Evolutionary conservation across 768 basidiomycete species (phyloP), one percentile per base, ranked within the genome.

Genomic region (Psilocybe azurescens): DNA sequence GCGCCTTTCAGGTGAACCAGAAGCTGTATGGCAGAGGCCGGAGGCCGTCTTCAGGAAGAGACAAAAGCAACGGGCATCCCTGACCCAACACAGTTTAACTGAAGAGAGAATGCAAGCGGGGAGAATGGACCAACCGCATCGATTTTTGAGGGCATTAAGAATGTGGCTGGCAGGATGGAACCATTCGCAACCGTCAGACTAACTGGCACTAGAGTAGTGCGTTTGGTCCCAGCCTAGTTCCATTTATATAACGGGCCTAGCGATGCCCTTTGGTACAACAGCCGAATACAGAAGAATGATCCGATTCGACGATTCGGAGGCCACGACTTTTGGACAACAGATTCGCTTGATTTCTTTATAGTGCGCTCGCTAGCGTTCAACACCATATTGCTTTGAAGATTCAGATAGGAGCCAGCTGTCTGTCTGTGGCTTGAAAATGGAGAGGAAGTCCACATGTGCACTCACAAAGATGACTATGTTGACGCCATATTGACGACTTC

Each of bases 131-230:
- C 33, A 50, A n/a, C 8, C 11, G 14, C 20, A 7, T 50, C 24
- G 20, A 50, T 20, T 50, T 50, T 50, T 50, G 48, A 24, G 48
- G 20, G 20, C 48, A 24, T 50, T 30, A 24, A 33, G 33, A 53
- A 53, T 52, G 52, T 53, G 52, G 52, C 52, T 53, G 52, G 33
- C 52, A 33, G 29, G 52, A 53, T 53, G 16, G 52, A 28, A 32
- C n/a, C 30, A 52, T 52, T 29, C 52, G 16, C 11, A 32, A 3
- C 52, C 9, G n/a, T 32, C 33, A 33, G 52, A 32, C 52, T 53
- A 53, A 33, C 52, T 33, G 52, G 16, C 52, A 53, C 18, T 33
- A 53, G 50, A 10, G 16, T 18, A 36, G 32, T 13, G 5, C 33
- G 33, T 53, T 53, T 53, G 3, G 32, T n/a, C n/a, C 33, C 32